These are phyloP conservation scores for Zelonia costaricensis DNA, from an alignment of 208 protist genomes.

Conservation along the genomic window DNA sequence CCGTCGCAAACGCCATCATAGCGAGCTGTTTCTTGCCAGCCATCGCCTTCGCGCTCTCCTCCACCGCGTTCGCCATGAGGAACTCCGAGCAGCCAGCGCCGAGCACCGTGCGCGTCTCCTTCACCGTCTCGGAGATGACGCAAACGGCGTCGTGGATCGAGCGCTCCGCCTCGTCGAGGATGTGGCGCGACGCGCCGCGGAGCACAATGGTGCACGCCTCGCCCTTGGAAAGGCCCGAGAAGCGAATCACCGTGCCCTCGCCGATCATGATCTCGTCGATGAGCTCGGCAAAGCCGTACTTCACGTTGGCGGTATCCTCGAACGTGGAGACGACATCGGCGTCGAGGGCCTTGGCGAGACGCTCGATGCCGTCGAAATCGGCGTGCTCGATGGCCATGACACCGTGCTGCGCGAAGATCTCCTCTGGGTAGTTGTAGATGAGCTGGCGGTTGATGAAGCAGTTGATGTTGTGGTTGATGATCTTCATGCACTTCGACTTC, in stretches of 20 bases:
- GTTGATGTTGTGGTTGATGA: slow-evolving; percentile 97
- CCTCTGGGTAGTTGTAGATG: slow-evolving; percentile 99
- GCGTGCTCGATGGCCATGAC: slow-evolving; percentile 99
- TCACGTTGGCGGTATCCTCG: slow-evolving; percentile 95
- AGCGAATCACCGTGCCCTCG: slow-evolving; percentile 98
- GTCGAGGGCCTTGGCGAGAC: slow-evolving; percentile 94
- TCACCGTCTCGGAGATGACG: slow-evolving; percentile 97
- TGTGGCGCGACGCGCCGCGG: slow-evolving; percentile 97
- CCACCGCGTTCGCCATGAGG: slow-evolving; percentile 98
- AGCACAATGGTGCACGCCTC: slow-evolving; percentile 99
- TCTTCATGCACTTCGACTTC: slow-evolving; percentile 97
- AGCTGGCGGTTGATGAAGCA: slow-evolving; percentile 99
- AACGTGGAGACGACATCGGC: slow-evolving; percentile 99
- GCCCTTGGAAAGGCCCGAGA: slow-evolving; percentile 94
- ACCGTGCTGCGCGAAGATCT: slow-evolving; percentile 97
- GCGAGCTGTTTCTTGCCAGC: slow-evolving; percentile 88
- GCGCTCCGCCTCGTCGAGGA: slow-evolving; percentile 99
- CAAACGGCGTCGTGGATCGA: slow-evolving; percentile 99
- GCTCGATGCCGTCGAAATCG: slow-evolving; percentile 99
- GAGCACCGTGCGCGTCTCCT: slow-evolving; percentile 95
- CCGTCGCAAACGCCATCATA: slow-evolving; percentile 97
- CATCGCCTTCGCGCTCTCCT: slow-evolving; percentile 90
- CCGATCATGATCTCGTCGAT: slow-evolving; percentile 99
- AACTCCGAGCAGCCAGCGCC: slow-evolving; percentile 99
- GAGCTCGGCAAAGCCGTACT: slow-evolving; percentile 94